Percentiles rank a stretch among this genome's conserved stretches.
These are phyloP conservation scores for Stellera chamaejasme DNA, from an alignment of 345 rosid species.

Conservation along the genomic window DNA sequence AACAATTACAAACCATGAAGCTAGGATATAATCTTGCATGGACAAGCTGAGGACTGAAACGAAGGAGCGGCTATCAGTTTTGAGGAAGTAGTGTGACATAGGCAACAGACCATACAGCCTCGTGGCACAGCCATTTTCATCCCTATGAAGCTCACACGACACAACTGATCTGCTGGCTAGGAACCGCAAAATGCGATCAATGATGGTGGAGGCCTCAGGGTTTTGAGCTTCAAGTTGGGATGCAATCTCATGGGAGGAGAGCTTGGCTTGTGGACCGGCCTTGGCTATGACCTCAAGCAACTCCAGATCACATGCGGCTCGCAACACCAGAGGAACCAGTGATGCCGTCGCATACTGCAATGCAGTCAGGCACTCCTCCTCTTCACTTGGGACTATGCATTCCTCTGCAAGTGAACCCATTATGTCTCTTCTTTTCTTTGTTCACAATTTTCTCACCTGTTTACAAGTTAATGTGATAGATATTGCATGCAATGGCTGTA, in stretches of 20 bases:
- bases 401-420: no score
- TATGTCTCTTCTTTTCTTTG: no score
- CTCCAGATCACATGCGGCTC: not conserved
- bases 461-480: no score
- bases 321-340: conserved; percentile 19
- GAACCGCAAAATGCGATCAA: conserved; percentile 26
- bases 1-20: no score
- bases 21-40: no score
- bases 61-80: conserved; percentile 9
- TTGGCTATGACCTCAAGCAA: conserved; percentile 21
- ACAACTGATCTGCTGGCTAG: conserved; percentile 2
- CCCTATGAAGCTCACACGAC: not conserved
- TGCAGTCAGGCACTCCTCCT: no score
- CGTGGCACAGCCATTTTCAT: conserved; percentile 9
- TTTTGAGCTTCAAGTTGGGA: conserved; percentile 16
- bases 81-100: conserved; percentile 13
- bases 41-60: not conserved
- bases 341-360: not conserved
- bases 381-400: no score
- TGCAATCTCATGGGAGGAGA: conserved; percentile 22
- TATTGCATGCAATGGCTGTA: no score
- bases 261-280: conserved; percentile 10
- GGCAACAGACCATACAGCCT: conserved; percentile 28
- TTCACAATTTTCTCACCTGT: no score
- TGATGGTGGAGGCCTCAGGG: conserved; percentile 12